phyloP scores from a whole-genome alignment of 139 green algal genomes.

The Coccomyxa sp. region DNA sequence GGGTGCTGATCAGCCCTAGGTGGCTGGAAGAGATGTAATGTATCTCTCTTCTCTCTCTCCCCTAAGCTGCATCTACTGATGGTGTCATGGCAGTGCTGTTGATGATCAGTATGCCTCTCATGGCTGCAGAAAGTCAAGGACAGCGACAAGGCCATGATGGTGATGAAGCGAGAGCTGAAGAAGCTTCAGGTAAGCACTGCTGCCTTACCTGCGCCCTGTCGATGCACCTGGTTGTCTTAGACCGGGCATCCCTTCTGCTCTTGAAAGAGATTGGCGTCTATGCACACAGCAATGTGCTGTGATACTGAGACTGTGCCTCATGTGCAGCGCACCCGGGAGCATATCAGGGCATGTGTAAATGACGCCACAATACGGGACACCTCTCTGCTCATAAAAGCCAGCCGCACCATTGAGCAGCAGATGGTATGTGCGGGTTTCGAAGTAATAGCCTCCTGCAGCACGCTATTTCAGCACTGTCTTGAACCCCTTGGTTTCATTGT shows the following conservation, averaged over 20 bases:
- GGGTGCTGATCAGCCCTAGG: neutral
- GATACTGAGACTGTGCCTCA: neutral
- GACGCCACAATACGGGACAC: conserved; percentile 14
- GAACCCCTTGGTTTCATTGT: too few species aligned
- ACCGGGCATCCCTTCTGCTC: too few species aligned
- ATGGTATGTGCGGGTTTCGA: conserved; percentile 32
- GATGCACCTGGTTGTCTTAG: too few species aligned
- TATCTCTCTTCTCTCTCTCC: neutral
- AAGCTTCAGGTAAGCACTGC: conserved; percentile 22
- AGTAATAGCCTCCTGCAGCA: too few species aligned
- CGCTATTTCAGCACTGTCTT: too few species aligned
- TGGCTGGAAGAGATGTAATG: neutral
- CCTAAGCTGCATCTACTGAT: neutral
- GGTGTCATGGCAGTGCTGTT: neutral
- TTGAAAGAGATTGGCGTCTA: neutral
- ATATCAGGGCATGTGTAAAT: conserved; percentile 23
- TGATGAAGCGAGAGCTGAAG: conserved; percentile 37
- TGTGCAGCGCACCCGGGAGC: conserved; percentile 18
- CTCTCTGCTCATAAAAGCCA: conserved; percentile 12
- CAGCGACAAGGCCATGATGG: neutral
- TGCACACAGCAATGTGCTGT: neutral
- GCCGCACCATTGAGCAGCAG: conserved; percentile 20
- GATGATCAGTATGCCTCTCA: too few species aligned
- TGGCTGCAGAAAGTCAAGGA: neutral
- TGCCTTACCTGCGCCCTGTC: too few species aligned